Evolutionary conservation across 495 filamentous ascomycete species (phyloP), one percentile per base, ranked within the genome.

Genomic region (Viridothelium virens): DNA sequence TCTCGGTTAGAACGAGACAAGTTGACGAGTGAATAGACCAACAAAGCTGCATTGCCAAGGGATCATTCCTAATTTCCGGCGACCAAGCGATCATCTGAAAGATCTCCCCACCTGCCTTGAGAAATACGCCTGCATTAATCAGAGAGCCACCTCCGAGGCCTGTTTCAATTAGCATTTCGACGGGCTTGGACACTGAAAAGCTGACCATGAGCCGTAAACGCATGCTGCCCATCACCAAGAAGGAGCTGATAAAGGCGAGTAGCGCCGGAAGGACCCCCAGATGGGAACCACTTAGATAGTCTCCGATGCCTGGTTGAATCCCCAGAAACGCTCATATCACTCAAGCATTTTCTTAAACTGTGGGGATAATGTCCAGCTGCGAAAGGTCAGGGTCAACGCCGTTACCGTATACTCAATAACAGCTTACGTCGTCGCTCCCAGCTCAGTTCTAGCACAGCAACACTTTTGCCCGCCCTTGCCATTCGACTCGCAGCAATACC

Each of bases 141-240:
- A 53, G 48, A 53, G 48, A 53, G 25, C 48, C 48, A 18, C 48
- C 48, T 53, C 48, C 48, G 48, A 53, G 48, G 48, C 48, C 48
- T 53, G 0, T 53, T 53, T 1, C 12, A 53, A 53, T 53, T 53
- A 53, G 48, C 48, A 14, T 18, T 53, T 1, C 2, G 48, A 53
- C 48, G 16, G 25, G 0, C 5, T 18, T 5, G 48, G 48, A 14
- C 48, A 53, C 48, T 53, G 48, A 0, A 53, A 53, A 53, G 7
- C 48, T 18, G 12, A 53, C 48, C 48, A 2, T 18, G 48, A 53
- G 48, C 48, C 48, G 2, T 53, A 18, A 53, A 18, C 12, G 48
- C 48, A 53, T 53, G 48, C 48, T 53, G 48, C 2, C 48, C 48
- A 53, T 53, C 48, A 53, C 48, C 48, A 53, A 53, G 48, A 53